phyloP scores from a whole-genome alignment of 2,329 filamentous ascomycete species.

The Fusarium floridanum region DNA sequence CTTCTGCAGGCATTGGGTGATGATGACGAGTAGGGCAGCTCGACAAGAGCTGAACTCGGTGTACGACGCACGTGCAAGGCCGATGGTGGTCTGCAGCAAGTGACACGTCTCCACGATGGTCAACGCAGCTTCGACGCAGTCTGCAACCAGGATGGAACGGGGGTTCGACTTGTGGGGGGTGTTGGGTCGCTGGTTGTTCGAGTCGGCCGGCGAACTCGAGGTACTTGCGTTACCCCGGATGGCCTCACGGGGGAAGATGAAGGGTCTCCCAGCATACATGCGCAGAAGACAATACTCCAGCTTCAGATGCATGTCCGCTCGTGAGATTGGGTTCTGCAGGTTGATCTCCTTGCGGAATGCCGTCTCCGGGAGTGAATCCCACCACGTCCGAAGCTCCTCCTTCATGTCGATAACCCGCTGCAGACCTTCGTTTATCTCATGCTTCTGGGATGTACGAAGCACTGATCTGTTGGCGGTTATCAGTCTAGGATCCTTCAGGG shows the following conservation, averaged over 20 bases:
- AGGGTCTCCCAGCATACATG: slow-evolving; percentile 67
- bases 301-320: slow-evolving; percentile 64
- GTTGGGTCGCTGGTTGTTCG: slow-evolving; percentile 44
- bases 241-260: slow-evolving; percentile 58
- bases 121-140: slow-evolving; percentile 66
- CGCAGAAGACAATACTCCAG: slow-evolving; percentile 66
- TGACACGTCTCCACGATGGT: slow-evolving; percentile 64
- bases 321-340: slow-evolving; percentile 56
- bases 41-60: slow-evolving; percentile 69
- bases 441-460: slow-evolving; percentile 50
- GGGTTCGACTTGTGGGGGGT: slow-evolving; percentile 49
- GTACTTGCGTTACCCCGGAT: slow-evolving; percentile 46
- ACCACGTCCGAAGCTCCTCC: slow-evolving; percentile 54
- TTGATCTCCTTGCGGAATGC: slow-evolving; percentile 55
- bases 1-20: slow-evolving; percentile 55
- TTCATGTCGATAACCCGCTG: slow-evolving; percentile 53
- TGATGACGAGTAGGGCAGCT: slow-evolving; percentile 64
- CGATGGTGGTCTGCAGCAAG: slow-evolving; percentile 62
- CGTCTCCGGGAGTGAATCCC: slow-evolving; percentile 52
- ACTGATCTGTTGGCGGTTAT: slow-evolving; percentile 46
- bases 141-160: slow-evolving; percentile 59
- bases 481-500: slow-evolving; percentile 13
- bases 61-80: slow-evolving; percentile 67
- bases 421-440: slow-evolving; percentile 50
- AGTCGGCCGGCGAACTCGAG: slow-evolving; percentile 49